phyloP scores from a whole-genome alignment of 1,284 basidiomycete species.

The Ustilago loliicola region DNA sequence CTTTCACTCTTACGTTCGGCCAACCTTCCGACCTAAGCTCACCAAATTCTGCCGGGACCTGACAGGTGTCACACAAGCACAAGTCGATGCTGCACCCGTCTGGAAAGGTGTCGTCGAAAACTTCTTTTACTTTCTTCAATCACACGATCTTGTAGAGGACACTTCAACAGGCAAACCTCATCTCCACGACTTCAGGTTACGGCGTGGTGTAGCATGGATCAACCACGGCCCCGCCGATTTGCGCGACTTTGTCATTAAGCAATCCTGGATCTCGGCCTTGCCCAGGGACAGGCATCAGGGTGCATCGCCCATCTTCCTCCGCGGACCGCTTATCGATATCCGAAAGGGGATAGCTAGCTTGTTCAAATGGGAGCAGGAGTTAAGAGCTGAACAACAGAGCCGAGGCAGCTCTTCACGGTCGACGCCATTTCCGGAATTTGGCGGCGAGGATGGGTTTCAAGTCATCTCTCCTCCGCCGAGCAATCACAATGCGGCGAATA shows the following conservation, averaged over 20 bases:
- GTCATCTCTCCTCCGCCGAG: constrained; percentile 26
- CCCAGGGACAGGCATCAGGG: constrained; percentile 16
- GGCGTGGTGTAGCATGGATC: constrained; percentile 71
- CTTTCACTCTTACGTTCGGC: constrained; percentile 88
- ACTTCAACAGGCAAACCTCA: constrained; percentile 20
- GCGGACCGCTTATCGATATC: constrained; percentile 65
- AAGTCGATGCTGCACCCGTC: constrained; percentile 82
- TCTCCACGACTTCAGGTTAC: constrained; percentile 28
- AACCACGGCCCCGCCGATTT: constrained; percentile 77
- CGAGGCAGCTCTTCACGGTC: constrained; percentile 15
- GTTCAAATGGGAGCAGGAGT: constrained; percentile 48
- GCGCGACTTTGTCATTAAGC: constrained; percentile 80
- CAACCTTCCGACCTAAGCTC: constrained; percentile 85
- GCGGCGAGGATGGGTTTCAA: constrained; percentile 51
- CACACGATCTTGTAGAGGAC: constrained; percentile 71
- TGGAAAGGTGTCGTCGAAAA: constrained; percentile 80
- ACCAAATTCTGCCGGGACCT: constrained; percentile 86
- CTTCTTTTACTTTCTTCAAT: constrained; percentile 78
- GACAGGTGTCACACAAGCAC: constrained; percentile 93
- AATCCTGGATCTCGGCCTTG: constrained; percentile 79
- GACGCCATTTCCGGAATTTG: constrained; percentile 27
- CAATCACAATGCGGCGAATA: neutral
- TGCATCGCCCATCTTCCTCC: constrained; percentile 54
- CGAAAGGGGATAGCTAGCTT: constrained; percentile 65
- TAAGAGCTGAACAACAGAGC: constrained; percentile 18